These are phyloP conservation scores for Chaetomium strumarium DNA, from an alignment of 2,329 filamentous ascomycete species.

Conservation along the genomic window DNA sequence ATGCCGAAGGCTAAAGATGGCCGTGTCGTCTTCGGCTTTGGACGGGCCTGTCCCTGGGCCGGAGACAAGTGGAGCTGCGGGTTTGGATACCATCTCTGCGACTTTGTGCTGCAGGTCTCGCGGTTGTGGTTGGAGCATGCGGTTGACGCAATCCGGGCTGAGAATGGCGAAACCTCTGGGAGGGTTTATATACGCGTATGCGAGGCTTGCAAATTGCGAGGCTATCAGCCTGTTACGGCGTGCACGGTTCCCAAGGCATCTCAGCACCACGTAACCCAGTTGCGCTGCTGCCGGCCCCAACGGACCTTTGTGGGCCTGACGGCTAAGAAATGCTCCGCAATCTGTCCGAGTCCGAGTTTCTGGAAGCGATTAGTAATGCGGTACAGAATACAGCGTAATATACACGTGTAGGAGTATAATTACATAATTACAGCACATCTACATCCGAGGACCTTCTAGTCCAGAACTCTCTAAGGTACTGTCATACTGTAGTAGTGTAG, in stretches of 20 bases:
- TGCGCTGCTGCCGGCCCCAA: too few species aligned
- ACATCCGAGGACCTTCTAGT: too few species aligned
- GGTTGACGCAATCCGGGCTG: slow-evolving; percentile 9
- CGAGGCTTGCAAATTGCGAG: not conserved
- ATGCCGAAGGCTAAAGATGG: slow-evolving; percentile 16
- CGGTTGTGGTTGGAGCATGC: not conserved
- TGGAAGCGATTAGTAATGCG: too few species aligned
- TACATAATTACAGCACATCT: too few species aligned
- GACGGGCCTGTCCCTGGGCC: not conserved
- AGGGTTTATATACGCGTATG: slow-evolving; percentile 4
- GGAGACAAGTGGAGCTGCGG: not conserved
- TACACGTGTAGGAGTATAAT: too few species aligned
- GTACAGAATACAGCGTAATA: too few species aligned
- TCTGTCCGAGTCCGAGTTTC: too few species aligned
- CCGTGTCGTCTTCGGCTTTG: slow-evolving; percentile 13
- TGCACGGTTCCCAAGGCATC: too few species aligned
- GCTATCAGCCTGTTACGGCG: not conserved
- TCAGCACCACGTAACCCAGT: slow-evolving; percentile 2
- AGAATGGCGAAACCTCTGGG: slow-evolving; percentile 9
- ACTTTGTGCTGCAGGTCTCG: not conserved
- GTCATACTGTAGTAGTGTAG: too few species aligned
- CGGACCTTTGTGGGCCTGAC: too few species aligned
- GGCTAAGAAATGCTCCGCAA: too few species aligned
- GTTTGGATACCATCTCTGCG: slow-evolving; percentile 1
- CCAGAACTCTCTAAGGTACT: too few species aligned